These are phyloP conservation scores for Phytopythium oedochilum DNA, from an alignment of 352 stramenopile genomes.

Conservation along the genomic window DNA sequence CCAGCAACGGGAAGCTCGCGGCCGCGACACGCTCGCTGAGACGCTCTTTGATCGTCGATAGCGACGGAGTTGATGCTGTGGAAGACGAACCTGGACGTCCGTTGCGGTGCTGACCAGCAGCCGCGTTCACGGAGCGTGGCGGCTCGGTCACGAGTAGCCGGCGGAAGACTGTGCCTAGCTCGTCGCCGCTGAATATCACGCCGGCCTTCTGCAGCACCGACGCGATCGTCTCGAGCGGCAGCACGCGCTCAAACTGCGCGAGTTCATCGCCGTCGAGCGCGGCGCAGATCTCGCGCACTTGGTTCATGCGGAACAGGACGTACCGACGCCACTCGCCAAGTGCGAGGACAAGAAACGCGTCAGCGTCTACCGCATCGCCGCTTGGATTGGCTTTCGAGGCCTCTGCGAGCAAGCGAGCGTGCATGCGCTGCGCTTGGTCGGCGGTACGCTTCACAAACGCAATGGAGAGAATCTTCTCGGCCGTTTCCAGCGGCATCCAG, in stretches of 20 bases:
- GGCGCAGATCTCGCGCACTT: conserved; percentile 57
- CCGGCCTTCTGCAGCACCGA: conserved; percentile 44
- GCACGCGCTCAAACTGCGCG: conserved; percentile 36
- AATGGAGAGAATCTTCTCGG: conserved; percentile 36
- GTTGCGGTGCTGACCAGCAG: background rate
- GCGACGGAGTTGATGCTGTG: background rate
- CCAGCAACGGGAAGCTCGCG: conserved; percentile 51
- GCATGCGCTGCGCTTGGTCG: conserved; percentile 45
- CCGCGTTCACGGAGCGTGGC: background rate
- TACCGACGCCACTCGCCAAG: conserved; percentile 71
- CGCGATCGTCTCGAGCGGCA: conserved; percentile 48
- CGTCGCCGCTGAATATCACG: conserved; percentile 43
- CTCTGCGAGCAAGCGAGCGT: conserved; percentile 23
- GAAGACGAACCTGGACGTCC: background rate
- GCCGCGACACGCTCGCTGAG: conserved; percentile 63
- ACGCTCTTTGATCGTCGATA: conserved; percentile 14
- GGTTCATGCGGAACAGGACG: conserved; percentile 61
- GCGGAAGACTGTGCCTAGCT: conserved; percentile 59
- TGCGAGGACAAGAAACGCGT: conserved; percentile 50
- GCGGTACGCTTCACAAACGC: conserved; percentile 42
- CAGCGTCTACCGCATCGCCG: conserved; percentile 20
- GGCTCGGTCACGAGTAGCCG: conserved; percentile 54
- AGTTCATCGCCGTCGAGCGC: conserved; percentile 48
- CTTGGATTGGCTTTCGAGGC: conserved; percentile 7
- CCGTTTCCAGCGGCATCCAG: conserved; percentile 27